These are phyloP conservation scores for Podospora sp. DNA, from an alignment of 495 filamentous ascomycete species.

Conservation along the genomic window DNA sequence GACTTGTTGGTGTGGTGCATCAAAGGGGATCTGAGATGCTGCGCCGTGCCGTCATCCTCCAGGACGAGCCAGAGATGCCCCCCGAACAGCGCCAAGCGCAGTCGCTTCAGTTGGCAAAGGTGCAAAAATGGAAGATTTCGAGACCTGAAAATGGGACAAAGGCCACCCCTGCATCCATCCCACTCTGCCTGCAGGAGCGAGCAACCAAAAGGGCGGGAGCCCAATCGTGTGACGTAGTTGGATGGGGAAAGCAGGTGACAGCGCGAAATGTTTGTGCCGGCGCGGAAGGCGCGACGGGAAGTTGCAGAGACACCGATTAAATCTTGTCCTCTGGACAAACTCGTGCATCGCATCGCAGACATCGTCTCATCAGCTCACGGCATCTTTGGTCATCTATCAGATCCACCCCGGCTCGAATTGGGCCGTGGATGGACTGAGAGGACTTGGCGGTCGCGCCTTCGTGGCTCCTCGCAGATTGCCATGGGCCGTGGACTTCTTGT, in stretches of 20 bases:
- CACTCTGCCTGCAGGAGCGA: not conserved
- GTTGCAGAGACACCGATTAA: not conserved
- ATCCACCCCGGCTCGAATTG: not conserved
- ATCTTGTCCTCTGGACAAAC: not conserved
- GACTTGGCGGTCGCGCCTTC: not conserved
- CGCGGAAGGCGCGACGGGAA: not conserved
- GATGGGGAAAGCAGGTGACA: not conserved
- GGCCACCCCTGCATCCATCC: too few relatives aligned
- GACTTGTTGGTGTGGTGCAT: not conserved
- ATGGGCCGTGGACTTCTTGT: not conserved
- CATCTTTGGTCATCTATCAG: not conserved
- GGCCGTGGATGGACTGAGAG: not conserved
- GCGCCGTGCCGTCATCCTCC: not conserved
- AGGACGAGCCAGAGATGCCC: not conserved
- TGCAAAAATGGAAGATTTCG: not conserved
- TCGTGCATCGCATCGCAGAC: not conserved
- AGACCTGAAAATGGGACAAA: too few relatives aligned
- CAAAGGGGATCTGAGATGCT: not conserved
- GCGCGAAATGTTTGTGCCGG: not conserved
- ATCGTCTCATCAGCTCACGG: not conserved
- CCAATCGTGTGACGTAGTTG: not conserved
- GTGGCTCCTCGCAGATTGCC: not conserved
- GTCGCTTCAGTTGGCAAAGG: not conserved
- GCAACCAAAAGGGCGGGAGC: not conserved
- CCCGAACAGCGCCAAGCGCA: too few relatives aligned